Percentiles rank a stretch among this genome's conserved stretches.
These are phyloP conservation scores for Rhododendron kiyosumense DNA, from an alignment of 148 eudicot genomes.

Conservation along the genomic window DNA sequence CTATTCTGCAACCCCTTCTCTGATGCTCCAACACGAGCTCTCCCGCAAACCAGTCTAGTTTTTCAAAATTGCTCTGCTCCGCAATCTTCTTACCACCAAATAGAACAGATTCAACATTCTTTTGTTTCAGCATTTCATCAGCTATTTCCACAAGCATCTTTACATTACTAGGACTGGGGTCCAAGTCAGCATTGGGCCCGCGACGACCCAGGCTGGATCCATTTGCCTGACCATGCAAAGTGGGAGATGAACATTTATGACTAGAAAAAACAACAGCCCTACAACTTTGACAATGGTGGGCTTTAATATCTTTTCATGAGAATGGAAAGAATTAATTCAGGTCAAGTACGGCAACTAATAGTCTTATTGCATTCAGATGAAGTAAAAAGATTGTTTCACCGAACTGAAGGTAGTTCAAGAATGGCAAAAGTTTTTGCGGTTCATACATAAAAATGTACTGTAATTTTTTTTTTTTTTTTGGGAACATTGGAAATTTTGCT, in stretches of 20 bases:
- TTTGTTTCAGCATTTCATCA: conserved; percentile 92
- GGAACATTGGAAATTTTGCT: neutral
- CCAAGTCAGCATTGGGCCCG: conserved; percentile 59
- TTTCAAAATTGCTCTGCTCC: conserved; percentile 74
- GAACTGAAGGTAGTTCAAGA: conserved; percentile 6
- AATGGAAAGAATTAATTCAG: neutral
- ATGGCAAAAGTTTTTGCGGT: conserved; percentile 1
- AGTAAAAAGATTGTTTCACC: neutral
- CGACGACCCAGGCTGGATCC: conserved; percentile 60
- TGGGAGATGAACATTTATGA: neutral
- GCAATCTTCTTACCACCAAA: conserved; percentile 79
- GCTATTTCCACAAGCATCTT: conserved; percentile 55
- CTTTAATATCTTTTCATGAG: neutral
- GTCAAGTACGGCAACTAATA: neutral
- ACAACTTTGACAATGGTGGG: neutral
- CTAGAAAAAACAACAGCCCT: neutral
- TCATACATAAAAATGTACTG: neutral
- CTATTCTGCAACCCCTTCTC: conserved; percentile 80
- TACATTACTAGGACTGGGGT: conserved; percentile 76
- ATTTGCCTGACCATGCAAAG: conserved; percentile 58
- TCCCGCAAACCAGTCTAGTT: conserved; percentile 89
- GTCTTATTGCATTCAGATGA: neutral
- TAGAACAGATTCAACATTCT: conserved; percentile 79
- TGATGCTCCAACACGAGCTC: conserved; percentile 90
- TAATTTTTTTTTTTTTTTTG: no score